phyloP scores from a whole-genome alignment of 345 rosid genomes.

The Salix brachista region DNA sequence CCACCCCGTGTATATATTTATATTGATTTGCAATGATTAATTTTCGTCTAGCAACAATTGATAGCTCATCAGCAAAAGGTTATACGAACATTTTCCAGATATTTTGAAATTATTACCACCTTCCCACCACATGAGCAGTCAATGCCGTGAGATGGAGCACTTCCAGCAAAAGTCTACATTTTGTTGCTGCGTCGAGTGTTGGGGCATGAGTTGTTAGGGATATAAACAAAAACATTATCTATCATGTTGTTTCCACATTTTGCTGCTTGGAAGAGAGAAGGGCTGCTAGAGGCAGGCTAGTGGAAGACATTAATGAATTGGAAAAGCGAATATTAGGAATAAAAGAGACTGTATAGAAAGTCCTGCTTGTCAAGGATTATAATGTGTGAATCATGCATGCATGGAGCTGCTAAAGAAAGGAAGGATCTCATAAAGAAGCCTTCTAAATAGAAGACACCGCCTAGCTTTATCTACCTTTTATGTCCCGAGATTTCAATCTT shows the following conservation, averaged over 20 bases:
- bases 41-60: too few relatives aligned
- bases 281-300: neutral
- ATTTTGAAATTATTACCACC: neutral
- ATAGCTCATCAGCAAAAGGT: too few relatives aligned
- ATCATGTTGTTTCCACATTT: neutral
- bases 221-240: neutral
- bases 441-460: neutral
- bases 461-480: neutral
- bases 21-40: too few relatives aligned
- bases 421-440: neutral
- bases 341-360: neutral
- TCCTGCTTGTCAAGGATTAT: slow-evolving; percentile 3
- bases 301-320: slow-evolving; percentile 1
- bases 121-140: neutral
- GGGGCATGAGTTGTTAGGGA: neutral
- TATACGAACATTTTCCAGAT: neutral
- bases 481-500: neutral
- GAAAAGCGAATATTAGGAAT: neutral
- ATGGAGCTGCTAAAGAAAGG: neutral
- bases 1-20: neutral
- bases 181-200: neutral
- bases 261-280: neutral
- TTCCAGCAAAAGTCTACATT: neutral
- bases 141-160: slow-evolving; percentile 12
- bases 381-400: neutral